Evolutionary conservation across 1,284 basidiomycete species (phyloP), one percentile per base, ranked within the genome.

Genomic region (Pyrrhoderma noxium): DNA sequence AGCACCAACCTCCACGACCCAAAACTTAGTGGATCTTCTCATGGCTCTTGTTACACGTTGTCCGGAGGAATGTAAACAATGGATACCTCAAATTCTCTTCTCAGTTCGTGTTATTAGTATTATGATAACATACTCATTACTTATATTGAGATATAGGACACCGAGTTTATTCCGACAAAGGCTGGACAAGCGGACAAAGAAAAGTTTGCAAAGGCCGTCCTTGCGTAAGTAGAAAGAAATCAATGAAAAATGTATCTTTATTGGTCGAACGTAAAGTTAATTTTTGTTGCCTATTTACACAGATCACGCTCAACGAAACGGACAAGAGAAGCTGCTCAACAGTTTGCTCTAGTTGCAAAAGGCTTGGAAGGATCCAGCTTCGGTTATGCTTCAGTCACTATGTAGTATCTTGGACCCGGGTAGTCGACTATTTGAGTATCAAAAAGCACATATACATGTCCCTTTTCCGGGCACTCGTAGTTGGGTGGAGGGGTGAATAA

Each of bases 21-120:
- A 79, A 8, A 93, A 94, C 62, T 70, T 93, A 21, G 85, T 89
- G 4, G 90, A 93, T 59, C 66, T 93, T 31, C 68, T 94, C 40
- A 80, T 82, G 3, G 77, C 74, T 23, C 65, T 93, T 37, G 70
- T 82, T 31, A 73, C 72, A 8, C 73, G 85, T 38, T 71, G 74
- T 57, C 75, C 72, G 11, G 67, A 66, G 37, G 77, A 76, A 60
- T 79, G 73, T 65, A 73, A 68, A 62, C 68, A 57, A 14, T 94
- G 90, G 90, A 79, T 90, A 63, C 70, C 75, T 27, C 77, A 80
- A 44, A 77, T 90, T 19, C 63, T 93, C 22, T 79, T 80, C 57
- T 72, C 81, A 45, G 89, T 90, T 60, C 54, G 85, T 68, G 2
- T 38, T 35, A 7, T 22, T 14, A 8, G 16, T 40, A 40, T 37